Evolutionary conservation across 768 basidiomycete species (phyloP).

Genomic region (Tylopilus plumbeoviolaceoides): DNA sequence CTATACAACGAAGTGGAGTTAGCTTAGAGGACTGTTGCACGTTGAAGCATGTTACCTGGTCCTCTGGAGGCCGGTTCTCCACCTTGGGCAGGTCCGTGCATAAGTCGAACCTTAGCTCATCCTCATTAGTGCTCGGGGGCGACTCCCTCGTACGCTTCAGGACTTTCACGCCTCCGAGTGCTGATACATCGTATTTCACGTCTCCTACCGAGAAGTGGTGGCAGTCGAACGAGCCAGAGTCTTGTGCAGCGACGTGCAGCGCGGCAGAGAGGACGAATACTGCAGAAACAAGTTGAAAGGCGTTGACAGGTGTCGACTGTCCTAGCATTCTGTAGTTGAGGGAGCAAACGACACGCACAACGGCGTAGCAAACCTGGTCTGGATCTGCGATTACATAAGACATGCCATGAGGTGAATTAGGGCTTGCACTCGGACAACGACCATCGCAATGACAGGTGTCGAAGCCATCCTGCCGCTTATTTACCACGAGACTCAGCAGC

Average conservation of each 20-base stretch:
- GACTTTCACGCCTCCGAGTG: slow-evolving; percentile 48
- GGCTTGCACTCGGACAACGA: too few relatives aligned
- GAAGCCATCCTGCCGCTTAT: slow-evolving; percentile 53
- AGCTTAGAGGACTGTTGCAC: not conserved
- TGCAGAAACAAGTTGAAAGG: slow-evolving; percentile 8
- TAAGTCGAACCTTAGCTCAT: slow-evolving; percentile 62
- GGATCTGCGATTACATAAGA: slow-evolving; percentile 26
- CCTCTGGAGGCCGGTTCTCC: slow-evolving; percentile 45
- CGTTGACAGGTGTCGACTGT: slow-evolving; percentile 4
- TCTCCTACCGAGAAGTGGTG: slow-evolving; percentile 35
- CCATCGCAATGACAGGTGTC: slow-evolving; percentile 66
- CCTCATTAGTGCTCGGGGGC: slow-evolving; percentile 61
- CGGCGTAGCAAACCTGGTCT: not conserved
- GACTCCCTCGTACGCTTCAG: slow-evolving; percentile 48
- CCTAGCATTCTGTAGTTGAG: slow-evolving; percentile 19
- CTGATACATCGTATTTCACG: slow-evolving; percentile 56
- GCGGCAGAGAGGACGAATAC: slow-evolving; percentile 19
- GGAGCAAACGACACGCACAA: not conserved
- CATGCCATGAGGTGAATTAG: slow-evolving; percentile 30
- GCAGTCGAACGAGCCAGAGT: slow-evolving; percentile 50
- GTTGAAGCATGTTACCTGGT: slow-evolving; percentile 60
- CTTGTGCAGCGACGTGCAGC: slow-evolving; percentile 34
- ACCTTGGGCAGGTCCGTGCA: slow-evolving; percentile 54
- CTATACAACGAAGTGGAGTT: slow-evolving; percentile 34
- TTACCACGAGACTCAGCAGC: slow-evolving; percentile 77